These are phyloP conservation scores for Bipolaris victoriae DNA, from an alignment of 2,329 filamentous ascomycete species.

Conservation along the genomic window DNA sequence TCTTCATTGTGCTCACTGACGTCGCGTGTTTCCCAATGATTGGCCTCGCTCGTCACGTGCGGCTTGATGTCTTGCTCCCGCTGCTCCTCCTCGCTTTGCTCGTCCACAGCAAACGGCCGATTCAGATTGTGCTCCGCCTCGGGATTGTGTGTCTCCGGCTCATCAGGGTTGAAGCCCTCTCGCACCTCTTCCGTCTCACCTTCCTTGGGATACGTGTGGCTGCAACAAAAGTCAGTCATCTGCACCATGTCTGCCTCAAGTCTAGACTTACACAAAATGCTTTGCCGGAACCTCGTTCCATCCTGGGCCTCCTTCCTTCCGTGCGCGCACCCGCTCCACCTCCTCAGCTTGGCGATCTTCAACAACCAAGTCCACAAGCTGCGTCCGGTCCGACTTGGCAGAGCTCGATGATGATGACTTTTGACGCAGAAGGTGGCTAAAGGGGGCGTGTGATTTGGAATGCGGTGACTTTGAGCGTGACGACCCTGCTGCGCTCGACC, in stretches of 20 bases:
- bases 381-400: constrained; percentile 63
- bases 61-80: constrained; percentile 42
- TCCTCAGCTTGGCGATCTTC: constrained; percentile 68
- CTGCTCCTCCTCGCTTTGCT: constrained; percentile 44
- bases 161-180: constrained; percentile 61
- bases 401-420: constrained; percentile 57
- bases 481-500: constrained; percentile 44
- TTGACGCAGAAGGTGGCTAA: constrained; percentile 52
- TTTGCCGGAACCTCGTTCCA: constrained; percentile 64
- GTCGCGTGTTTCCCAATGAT: constrained; percentile 52
- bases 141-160: constrained; percentile 51
- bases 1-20: constrained; percentile 29
- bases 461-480: constrained; percentile 46
- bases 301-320: constrained; percentile 66
- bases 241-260: neutral
- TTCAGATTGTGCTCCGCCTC: constrained; percentile 54
- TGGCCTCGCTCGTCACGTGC: constrained; percentile 51
- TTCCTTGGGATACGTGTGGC: constrained; percentile 55
- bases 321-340: constrained; percentile 65
- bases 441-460: constrained; percentile 42
- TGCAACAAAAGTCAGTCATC: constrained; percentile 32
- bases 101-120: constrained; percentile 52
- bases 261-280: constrained; percentile 59
- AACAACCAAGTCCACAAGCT: constrained; percentile 71
- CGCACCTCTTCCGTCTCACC: constrained; percentile 59